Conservation (phyloP, 2,329 filamentous ascomycete genomes). For the Cladosporium sphaerospermum region DNA sequence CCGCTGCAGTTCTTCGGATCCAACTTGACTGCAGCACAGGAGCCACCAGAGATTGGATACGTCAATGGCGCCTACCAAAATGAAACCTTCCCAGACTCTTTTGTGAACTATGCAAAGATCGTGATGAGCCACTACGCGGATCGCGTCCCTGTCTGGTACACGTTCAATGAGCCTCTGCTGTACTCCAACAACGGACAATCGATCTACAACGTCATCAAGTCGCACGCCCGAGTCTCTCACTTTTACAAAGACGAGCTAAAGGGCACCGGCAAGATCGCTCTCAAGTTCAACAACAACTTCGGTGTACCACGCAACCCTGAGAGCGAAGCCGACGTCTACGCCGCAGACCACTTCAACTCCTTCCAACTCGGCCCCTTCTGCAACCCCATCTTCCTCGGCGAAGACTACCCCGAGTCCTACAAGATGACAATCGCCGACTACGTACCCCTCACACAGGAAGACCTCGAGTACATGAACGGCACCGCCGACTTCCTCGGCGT, state of each 20-base stretch:
- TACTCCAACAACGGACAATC: constrained; percentile 6
- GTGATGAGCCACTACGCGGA: constrained; percentile 32
- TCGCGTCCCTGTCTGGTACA: constrained; percentile 35
- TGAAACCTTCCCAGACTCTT: constrained; percentile 26
- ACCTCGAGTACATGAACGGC: constrained; percentile 34
- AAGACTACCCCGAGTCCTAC: constrained; percentile 46
- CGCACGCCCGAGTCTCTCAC: constrained; percentile 21
- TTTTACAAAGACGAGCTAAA: constrained; percentile 52
- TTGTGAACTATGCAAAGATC: constrained; percentile 31
- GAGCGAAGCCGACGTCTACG: constrained; percentile 39
- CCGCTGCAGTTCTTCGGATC: constrained; percentile 11
- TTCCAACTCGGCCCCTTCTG: constrained; percentile 44
- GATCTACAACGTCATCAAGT: constrained; percentile 16
- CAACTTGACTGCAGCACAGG: constrained; percentile 16
- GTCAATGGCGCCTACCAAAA: constrained; percentile 28
- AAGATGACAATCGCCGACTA: constrained; percentile 41
- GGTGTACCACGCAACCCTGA: constrained; percentile 32
- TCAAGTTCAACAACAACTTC: constrained; percentile 44
- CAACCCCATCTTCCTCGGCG: constrained; percentile 48
- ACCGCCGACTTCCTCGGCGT: constrained; percentile 17
- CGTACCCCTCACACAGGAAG: constrained; percentile 40
- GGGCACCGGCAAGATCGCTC: constrained; percentile 44
- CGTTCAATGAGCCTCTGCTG: constrained; percentile 32
- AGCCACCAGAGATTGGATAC: constrained; percentile 21
- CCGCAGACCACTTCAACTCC: constrained; percentile 39